These are phyloP conservation scores for Miscanthus lutarioriparius DNA, from an alignment of 176 grass and related monocot genomes.

Conservation along the genomic window DNA sequence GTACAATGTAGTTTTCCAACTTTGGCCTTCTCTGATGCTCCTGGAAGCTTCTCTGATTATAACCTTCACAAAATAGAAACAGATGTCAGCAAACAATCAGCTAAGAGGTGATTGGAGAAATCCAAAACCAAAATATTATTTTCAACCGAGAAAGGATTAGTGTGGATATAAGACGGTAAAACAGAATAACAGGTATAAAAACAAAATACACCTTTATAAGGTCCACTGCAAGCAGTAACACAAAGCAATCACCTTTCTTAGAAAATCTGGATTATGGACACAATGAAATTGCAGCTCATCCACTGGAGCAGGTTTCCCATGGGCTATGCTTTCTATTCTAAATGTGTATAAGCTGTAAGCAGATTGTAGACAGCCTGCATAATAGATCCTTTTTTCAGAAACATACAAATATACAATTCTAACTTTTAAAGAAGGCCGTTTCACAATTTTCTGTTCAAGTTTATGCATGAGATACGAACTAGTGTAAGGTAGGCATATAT, in stretches of 20 bases:
- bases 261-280: conserved; percentile 54
- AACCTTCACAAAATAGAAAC: conserved; percentile 44
- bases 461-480: neutral
- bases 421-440: neutral
- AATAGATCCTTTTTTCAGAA: conserved; percentile 3
- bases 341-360: conserved; percentile 63
- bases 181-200: neutral
- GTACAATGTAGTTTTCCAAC: conserved; percentile 14
- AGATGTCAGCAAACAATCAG: conserved; percentile 17
- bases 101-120: conserved; percentile 5
- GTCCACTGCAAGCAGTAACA: neutral
- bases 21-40: conserved; percentile 43
- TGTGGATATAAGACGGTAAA: neutral
- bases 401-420: neutral
- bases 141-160: neutral
- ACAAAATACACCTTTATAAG: conserved; percentile 27
- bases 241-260: conserved; percentile 46
- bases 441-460: neutral
- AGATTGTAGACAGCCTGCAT: conserved; percentile 71
- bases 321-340: conserved; percentile 64
- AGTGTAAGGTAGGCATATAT: neutral
- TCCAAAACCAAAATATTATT: neutral
- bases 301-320: conserved; percentile 61
- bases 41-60: conserved; percentile 64
- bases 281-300: conserved; percentile 82